Evolutionary conservation across 257 asterid species (phyloP).

Genomic region (Plantago major): DNA sequence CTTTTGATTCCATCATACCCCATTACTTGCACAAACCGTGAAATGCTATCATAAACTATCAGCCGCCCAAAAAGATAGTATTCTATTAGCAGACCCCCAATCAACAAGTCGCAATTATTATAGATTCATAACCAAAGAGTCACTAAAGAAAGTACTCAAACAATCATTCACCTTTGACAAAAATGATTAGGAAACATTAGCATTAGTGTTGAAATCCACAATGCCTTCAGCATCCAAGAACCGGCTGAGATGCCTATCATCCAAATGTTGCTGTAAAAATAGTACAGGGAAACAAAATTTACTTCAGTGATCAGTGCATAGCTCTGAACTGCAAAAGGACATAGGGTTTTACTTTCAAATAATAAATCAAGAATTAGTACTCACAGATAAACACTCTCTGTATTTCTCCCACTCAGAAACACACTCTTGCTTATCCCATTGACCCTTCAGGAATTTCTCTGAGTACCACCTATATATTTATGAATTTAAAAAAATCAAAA

Average conservation of each 20-base stretch:
- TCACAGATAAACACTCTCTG: constrained; percentile 78
- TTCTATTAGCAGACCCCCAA: no score
- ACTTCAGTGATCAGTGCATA: neutral
- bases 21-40: no score
- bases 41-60: no score
- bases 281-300: neutral
- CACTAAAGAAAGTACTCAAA: neutral
- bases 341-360: neutral
- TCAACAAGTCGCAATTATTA: neutral
- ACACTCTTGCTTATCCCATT: constrained; percentile 78
- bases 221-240: constrained; percentile 72
- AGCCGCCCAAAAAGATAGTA: no score
- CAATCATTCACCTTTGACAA: constrained; percentile 18
- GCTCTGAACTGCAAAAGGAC: neutral
- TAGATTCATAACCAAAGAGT: neutral
- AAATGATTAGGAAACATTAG: constrained; percentile 35
- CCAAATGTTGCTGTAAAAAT: constrained; percentile 68
- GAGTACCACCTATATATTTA: constrained; percentile 63
- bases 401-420: constrained; percentile 75
- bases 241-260: constrained; percentile 76
- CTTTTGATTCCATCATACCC: no score
- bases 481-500: neutral
- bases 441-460: constrained; percentile 85
- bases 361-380: constrained; percentile 20
- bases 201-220: constrained; percentile 37